Evolutionary conservation across 1,284 basidiomycete species (phyloP).

Genomic region (Mycosarcoma maydis): DNA sequence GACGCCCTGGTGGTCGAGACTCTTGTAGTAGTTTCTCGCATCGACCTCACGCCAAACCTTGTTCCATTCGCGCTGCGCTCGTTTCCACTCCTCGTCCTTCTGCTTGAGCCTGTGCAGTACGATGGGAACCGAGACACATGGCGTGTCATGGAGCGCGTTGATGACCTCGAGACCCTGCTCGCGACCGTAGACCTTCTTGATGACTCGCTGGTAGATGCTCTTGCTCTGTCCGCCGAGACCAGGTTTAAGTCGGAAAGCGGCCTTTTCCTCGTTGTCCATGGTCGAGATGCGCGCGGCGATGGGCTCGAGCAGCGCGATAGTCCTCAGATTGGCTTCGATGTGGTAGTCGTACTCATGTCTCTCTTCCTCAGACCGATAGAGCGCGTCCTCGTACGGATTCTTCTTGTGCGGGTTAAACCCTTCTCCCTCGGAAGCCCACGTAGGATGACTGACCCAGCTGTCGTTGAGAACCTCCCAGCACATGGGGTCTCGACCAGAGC

Average conservation of each 20-base stretch:
- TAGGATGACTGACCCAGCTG: conserved; percentile 84
- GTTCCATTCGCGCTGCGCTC: conserved; percentile 93
- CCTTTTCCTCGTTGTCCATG: conserved; percentile 88
- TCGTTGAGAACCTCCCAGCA: conserved; percentile 90
- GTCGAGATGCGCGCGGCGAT: conserved; percentile 84
- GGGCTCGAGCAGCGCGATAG: conserved; percentile 91
- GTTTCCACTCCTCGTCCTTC: conserved; percentile 97
- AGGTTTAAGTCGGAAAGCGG: conserved; percentile 82
- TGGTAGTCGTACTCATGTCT: conserved; percentile 98
- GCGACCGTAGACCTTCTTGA: conserved; percentile 95
- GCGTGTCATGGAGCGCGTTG: conserved; percentile 89
- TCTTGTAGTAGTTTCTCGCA: conserved; percentile 90
- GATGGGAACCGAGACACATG: conserved; percentile 88
- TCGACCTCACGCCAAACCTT: conserved; percentile 97
- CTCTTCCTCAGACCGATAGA: conserved; percentile 97
- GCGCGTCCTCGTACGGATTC: conserved; percentile 93
- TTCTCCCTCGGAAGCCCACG: conserved; percentile 94
- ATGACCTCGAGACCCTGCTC: conserved; percentile 84
- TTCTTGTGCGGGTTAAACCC: conserved; percentile 95
- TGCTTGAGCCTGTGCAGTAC: conserved; percentile 88
- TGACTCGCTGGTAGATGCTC: conserved; percentile 88
- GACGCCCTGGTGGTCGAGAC: conserved; percentile 93
- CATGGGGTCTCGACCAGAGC: conserved; percentile 92
- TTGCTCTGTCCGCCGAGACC: conserved; percentile 89
- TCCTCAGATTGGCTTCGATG: conserved; percentile 89